Evolutionary conservation across 1,284 basidiomycete genomes (phyloP).

Genomic region (Cutaneotrichosporon dermatis): DNA sequence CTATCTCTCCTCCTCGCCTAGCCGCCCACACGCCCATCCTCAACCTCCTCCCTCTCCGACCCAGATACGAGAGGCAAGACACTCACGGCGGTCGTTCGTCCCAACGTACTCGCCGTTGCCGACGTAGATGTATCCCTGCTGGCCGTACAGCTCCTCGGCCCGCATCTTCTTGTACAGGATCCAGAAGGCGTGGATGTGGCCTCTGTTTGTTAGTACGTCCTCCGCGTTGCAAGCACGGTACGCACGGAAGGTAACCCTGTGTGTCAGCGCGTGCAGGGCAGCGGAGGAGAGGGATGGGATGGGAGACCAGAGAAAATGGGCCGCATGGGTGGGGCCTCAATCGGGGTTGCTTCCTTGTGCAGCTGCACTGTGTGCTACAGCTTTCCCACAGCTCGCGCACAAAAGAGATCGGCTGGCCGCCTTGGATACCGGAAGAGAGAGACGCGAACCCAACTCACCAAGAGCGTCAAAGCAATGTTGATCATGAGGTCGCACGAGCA

Average conservation of each 20-base stretch:
- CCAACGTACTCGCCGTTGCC: slow-evolving; percentile 45
- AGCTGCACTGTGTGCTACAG: too few species aligned
- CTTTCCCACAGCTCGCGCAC: too few species aligned
- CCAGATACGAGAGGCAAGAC: not conserved
- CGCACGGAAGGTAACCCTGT: slow-evolving; percentile 29
- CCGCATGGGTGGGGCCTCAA: too few species aligned
- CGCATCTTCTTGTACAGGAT: slow-evolving; percentile 54
- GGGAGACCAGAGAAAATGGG: too few species aligned
- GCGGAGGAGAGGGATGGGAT: not conserved
- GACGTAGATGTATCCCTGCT: slow-evolving; percentile 57
- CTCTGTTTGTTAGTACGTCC: slow-evolving; percentile 22
- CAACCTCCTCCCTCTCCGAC: not conserved
- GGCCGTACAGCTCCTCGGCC: slow-evolving; percentile 69
- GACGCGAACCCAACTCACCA: slow-evolving; percentile 13
- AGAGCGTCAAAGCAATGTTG: slow-evolving; percentile 55
- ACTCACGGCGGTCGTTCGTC: slow-evolving; percentile 4
- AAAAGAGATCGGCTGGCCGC: too few species aligned
- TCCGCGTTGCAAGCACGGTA: not conserved
- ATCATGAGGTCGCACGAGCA: slow-evolving; percentile 75
- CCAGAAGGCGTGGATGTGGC: slow-evolving; percentile 55
- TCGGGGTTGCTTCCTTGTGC: too few species aligned
- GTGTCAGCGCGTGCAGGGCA: not conserved
- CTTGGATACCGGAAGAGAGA: not conserved
- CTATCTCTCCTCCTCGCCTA: too few species aligned
- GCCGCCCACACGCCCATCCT: not conserved